Evolutionary conservation across 108 stramenopile genomes (phyloP), one percentile per base, ranked within the genome.

Genomic region (Fragilaria crotonensis): DNA sequence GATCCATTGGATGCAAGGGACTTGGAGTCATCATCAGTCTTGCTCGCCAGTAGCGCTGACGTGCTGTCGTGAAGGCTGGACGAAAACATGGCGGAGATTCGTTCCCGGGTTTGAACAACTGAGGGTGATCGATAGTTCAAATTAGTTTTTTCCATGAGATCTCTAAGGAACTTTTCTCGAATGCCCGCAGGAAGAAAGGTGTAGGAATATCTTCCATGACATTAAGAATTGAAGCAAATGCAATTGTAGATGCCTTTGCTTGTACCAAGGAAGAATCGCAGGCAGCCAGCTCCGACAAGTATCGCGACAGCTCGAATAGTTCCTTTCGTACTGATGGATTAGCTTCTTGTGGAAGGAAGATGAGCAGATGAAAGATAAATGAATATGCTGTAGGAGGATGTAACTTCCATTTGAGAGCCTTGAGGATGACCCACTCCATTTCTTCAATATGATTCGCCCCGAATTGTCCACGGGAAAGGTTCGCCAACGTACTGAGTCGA

Each of bases 381-480:
- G 79, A 63, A 64, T 73, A 76, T 25, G 62, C 53, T 33, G 89
- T 86, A 23, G 89, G 85, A 5, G 85, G 85, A 64, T 90, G 84
- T 3, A 90, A 54, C 29, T 70, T 70, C 85, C 85, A 90, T 25
- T 68, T 50, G 26, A 90, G 57, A 9, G 72, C 68, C 0, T 36
- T 57, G 29, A 86, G 53, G 5, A 90, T 72, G 25, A 28, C 44
- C 68, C 60, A 78, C 62, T 90, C 89, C 85, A 90, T 86, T 62
- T 80, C 79, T 53, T 87, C 77, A 63, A 90, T 90, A 62, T 86
- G 64, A 19, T 33, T 21, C 0, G 77, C 59, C 17, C 65, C 68
- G 55, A 90, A 90, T 36, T 87, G 83, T 1, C 89, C 83, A 11
- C 89, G 67, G 30, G 79, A 81, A 22, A 90, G 67, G 45, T 77